These are phyloP conservation scores for Cadophora luteo-olivacea DNA, from an alignment of 2,329 filamentous ascomycete species.

Conservation along the genomic window DNA sequence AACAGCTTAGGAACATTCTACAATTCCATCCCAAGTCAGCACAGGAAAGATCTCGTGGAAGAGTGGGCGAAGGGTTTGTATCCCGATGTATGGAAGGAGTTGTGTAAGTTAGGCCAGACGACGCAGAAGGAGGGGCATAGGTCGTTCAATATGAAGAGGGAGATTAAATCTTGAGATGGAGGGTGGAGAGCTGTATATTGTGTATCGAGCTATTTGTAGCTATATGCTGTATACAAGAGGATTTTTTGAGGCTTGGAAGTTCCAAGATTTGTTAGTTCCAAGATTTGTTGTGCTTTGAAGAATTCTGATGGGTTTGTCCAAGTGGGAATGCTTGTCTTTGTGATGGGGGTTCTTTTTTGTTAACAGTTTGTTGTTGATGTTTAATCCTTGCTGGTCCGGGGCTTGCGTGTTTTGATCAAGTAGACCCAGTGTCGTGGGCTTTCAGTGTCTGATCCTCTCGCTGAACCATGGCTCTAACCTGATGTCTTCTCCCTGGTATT, in stretches of 20 bases:
- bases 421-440: not conserved
- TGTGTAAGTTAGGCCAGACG: conserved; percentile 49
- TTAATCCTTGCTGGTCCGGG: not conserved
- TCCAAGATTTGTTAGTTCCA: too few species aligned
- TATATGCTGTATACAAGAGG: too few species aligned
- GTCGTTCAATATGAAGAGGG: conserved; percentile 40
- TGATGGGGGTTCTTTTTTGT: not conserved
- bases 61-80: conserved; percentile 75
- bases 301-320: not conserved
- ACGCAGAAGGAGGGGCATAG: conserved; percentile 39
- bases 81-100: conserved; percentile 70
- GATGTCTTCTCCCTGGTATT: not conserved
- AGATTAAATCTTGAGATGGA: conserved; percentile 35
- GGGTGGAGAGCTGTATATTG: conserved; percentile 8
- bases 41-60: conserved; percentile 73
- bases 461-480: not conserved
- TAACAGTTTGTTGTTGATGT: not conserved
- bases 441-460: not conserved
- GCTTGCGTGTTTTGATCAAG: not conserved
- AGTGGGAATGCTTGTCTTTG: not conserved
- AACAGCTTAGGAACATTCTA: conserved; percentile 75
- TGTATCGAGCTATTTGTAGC: conserved; percentile 15
- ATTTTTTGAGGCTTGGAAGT: not conserved
- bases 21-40: conserved; percentile 72
- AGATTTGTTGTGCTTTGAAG: not conserved